Conservation (phyloP, 108 stramenopile genomes). For the Fragilariopsis cylindrus region DNA sequence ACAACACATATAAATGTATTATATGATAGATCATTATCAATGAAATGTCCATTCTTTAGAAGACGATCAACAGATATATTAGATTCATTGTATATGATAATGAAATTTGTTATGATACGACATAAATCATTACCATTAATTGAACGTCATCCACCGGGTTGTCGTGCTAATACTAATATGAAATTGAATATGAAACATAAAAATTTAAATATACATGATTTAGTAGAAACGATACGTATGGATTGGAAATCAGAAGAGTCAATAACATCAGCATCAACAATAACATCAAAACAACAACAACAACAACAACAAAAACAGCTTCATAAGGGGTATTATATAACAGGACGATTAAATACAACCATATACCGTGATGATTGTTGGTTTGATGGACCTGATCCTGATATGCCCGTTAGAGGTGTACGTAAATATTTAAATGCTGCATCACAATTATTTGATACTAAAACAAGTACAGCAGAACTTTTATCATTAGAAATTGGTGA, state of each 20-base stretch:
- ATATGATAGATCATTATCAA: constrained; percentile 55
- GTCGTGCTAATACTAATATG: constrained; percentile 15
- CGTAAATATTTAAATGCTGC: constrained; percentile 80
- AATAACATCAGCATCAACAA: no score
- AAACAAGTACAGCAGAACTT: constrained; percentile 54
- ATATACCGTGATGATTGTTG: constrained; percentile 82
- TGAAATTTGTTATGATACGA: constrained; percentile 66
- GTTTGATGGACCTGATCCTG: constrained; percentile 86
- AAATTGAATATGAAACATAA: constrained; percentile 5
- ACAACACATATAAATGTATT: constrained; percentile 30
- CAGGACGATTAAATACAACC: constrained; percentile 66
- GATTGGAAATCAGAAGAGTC: constrained; percentile 44
- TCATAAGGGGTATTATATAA: constrained; percentile 85
- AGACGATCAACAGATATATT: constrained; percentile 71
- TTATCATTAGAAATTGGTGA: constrained; percentile 26
- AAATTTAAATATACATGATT: constrained; percentile 2
- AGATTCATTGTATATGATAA: constrained; percentile 57
- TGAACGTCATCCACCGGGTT: constrained; percentile 44
- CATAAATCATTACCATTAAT: constrained; percentile 59
- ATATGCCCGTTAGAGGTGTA: constrained; percentile 86
- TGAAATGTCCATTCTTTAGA: constrained; percentile 81
- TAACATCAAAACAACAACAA: background rate
- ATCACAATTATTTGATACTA: constrained; percentile 70
- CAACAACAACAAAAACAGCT: background rate
- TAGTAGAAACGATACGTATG: constrained; percentile 25